A percentile compares a stretch with the other conserved stretches of the same genome.
Conservation (phyloP, 139 green algal species). For the Micractinium conductrix region DNA sequence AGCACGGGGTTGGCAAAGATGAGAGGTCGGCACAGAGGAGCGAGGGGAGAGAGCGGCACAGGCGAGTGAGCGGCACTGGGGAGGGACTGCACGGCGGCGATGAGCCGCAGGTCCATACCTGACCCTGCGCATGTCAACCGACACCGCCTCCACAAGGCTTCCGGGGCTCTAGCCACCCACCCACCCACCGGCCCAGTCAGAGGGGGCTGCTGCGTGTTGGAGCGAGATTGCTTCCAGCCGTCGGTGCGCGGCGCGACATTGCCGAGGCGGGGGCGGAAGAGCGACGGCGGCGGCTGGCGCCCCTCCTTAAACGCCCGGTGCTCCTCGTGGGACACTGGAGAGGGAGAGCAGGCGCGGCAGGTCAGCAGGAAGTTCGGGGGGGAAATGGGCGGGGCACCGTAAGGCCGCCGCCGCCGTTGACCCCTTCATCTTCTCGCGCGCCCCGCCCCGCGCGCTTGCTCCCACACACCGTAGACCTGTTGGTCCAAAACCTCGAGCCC, state of each 20-base stretch:
- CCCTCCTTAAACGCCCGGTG: neutral
- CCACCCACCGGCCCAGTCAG: conserved; percentile 6
- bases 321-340: neutral
- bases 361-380: neutral
- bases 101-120: too few relatives aligned
- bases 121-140: too few relatives aligned
- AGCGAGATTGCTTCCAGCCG: neutral
- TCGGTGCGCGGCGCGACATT: conserved; percentile 25
- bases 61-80: too few relatives aligned
- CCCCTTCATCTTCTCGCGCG: too few relatives aligned
- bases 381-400: neutral
- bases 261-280: neutral
- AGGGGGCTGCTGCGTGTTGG: conserved; percentile 22
- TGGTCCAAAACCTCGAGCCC: neutral
- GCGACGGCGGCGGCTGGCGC: neutral
- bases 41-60: too few relatives aligned
- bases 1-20: neutral
- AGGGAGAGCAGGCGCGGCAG: neutral
- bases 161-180: neutral
- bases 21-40: too few relatives aligned
- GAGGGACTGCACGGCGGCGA: too few relatives aligned
- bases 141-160: neutral
- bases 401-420: too few relatives aligned
- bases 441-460: neutral
- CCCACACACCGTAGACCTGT: neutral